Evolutionary conservation across 192 early-diverging fungal species (phyloP).

Genomic region (Coemansia sp.): DNA sequence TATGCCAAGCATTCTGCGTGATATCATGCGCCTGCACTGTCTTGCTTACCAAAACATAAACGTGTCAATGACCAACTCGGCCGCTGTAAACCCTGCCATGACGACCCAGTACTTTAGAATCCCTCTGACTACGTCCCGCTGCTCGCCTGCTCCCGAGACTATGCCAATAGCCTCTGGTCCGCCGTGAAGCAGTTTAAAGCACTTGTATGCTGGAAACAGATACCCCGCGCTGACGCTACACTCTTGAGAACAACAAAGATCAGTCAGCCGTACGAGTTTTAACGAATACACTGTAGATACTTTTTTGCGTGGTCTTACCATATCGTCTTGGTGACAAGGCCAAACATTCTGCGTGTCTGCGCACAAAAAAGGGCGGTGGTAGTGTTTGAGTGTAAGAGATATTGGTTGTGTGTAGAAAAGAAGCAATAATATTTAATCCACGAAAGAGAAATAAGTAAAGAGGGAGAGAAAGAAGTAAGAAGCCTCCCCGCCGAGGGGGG

Average conservation of each 20-base stretch:
- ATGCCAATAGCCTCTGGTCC: conserved; percentile 46
- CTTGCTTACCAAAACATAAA: conserved; percentile 57
- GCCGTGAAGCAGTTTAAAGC: conserved; percentile 53
- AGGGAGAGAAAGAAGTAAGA: background rate
- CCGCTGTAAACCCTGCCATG: conserved; percentile 54
- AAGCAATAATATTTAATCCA: background rate
- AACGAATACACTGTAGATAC: background rate
- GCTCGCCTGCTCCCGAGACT: background rate
- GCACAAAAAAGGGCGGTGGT: background rate
- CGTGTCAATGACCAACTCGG: conserved; percentile 52
- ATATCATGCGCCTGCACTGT: background rate
- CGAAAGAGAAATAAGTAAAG: background rate
- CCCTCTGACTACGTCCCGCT: conserved; percentile 47
- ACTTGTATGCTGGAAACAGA: conserved; percentile 50
- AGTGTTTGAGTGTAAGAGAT: background rate
- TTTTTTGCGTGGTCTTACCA: conserved; percentile 29
- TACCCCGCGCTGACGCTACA: conserved; percentile 50
- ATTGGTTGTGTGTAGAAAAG: conserved; percentile 4
- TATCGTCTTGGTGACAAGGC: conserved; percentile 43
- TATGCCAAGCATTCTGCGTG: background rate
- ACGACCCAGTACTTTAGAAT: conserved; percentile 58
- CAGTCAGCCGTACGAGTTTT: background rate
- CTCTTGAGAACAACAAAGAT: background rate
- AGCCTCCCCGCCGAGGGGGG: background rate
- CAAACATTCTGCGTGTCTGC: conserved; percentile 29